Evolutionary conservation across 352 stramenopile genomes (phyloP).

Genomic region (Pythium angustatum): DNA sequence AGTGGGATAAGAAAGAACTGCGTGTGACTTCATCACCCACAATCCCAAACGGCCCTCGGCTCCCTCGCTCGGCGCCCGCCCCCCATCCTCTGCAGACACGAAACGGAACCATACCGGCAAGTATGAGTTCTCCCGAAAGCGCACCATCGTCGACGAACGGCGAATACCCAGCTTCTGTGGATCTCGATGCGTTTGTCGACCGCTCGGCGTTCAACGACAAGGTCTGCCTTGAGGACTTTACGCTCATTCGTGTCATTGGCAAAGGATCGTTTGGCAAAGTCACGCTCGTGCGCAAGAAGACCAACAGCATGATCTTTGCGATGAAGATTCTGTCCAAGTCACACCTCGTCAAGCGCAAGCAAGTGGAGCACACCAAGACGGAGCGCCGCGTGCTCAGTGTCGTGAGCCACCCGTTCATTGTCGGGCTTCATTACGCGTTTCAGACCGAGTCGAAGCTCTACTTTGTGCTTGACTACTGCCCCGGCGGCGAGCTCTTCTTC

Average conservation of each 20-base stretch:
- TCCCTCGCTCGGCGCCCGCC: too few species aligned
- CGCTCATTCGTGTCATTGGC: slow-evolving; percentile 87
- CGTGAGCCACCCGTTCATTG: slow-evolving; percentile 98
- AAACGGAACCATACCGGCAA: background rate
- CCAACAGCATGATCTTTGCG: slow-evolving; percentile 89
- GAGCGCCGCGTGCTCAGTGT: slow-evolving; percentile 95
- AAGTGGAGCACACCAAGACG: slow-evolving; percentile 97
- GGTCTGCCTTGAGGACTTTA: slow-evolving; percentile 89
- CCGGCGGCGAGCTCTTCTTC: slow-evolving; percentile 98
- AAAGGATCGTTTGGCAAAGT: slow-evolving; percentile 90
- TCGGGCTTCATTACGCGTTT: slow-evolving; percentile 97
- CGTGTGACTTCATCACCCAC: background rate
- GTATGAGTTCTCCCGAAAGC: slow-evolving; percentile 62
- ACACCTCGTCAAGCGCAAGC: slow-evolving; percentile 93
- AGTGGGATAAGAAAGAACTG: too few species aligned
- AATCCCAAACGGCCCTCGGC: background rate
- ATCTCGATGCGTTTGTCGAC: slow-evolving; percentile 73
- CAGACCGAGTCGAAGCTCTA: slow-evolving; percentile 98
- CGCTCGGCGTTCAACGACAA: slow-evolving; percentile 84
- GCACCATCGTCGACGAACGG: slow-evolving; percentile 34
- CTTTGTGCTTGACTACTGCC: slow-evolving; percentile 98
- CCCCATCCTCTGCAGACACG: background rate
- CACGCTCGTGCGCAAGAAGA: slow-evolving; percentile 89
- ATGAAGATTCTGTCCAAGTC: slow-evolving; percentile 93
- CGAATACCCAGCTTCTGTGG: slow-evolving; percentile 38